Evolutionary conservation across 345 rosid genomes (phyloP).

Genomic region (Angophora floribunda): DNA sequence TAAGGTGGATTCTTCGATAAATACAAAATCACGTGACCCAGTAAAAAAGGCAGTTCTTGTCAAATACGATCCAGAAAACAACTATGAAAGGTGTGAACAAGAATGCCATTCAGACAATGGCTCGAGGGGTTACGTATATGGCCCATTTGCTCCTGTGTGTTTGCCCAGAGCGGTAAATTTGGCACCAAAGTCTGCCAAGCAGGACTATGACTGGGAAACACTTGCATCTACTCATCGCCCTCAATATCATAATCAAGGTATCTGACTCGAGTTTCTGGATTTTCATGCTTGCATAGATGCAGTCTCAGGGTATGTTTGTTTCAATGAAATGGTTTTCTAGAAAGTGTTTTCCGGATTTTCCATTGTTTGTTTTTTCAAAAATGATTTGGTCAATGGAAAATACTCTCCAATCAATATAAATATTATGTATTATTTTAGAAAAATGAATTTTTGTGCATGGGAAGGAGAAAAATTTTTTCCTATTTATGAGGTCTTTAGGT

Average conservation of each 20-base stretch:
- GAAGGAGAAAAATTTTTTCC: too few species aligned
- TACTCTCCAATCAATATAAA: too few species aligned
- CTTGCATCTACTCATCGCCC: conserved; percentile 43
- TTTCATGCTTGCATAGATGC: background rate
- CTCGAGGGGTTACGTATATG: conserved; percentile 34
- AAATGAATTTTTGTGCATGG: too few species aligned
- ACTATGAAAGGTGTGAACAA: conserved; percentile 1
- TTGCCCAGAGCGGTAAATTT: background rate
- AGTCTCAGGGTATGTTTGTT: too few species aligned
- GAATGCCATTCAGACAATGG: conserved; percentile 12
- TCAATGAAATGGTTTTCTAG: too few species aligned
- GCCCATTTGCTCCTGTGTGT: conserved; percentile 40
- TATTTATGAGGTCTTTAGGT: too few species aligned
- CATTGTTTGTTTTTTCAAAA: too few species aligned
- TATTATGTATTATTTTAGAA: too few species aligned
- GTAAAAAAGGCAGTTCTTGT: conserved; percentile 8
- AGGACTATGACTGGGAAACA: conserved; percentile 31
- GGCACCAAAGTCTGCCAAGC: conserved; percentile 13
- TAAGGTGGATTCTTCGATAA: conserved; percentile 13
- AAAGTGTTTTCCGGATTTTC: too few species aligned
- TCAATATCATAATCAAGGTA: conserved; percentile 64
- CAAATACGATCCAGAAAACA: conserved; percentile 10
- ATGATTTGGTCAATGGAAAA: too few species aligned
- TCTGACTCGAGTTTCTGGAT: background rate
- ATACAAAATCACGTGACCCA: conserved; percentile 12